A percentile compares a stretch with the other conserved stretches of the same genome.
phyloP scores from a whole-genome alignment of 371 early-diverging fungal species.

The Amoeboaphelidium occidentale region DNA sequence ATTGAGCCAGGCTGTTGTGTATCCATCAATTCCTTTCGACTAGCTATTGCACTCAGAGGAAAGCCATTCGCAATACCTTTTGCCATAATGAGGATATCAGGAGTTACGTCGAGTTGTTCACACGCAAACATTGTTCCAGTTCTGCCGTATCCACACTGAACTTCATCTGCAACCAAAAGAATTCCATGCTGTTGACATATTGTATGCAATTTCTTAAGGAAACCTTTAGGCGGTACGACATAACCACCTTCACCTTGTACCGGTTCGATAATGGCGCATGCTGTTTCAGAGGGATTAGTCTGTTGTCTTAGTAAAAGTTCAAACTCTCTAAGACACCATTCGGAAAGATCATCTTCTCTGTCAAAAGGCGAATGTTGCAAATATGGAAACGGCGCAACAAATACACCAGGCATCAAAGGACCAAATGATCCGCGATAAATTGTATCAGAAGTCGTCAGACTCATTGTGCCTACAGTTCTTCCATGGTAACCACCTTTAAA shows the following conservation, averaged over 20 bases:
- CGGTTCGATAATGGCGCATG: constrained; percentile 52
- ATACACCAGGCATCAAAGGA: constrained; percentile 29
- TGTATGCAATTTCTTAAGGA: constrained; percentile 32
- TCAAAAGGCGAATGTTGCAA: no score
- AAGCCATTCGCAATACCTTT: constrained; percentile 27
- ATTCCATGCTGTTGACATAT: constrained; percentile 33
- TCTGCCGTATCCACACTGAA: constrained; percentile 60
- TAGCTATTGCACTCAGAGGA: constrained; percentile 21
- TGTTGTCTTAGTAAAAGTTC: background rate
- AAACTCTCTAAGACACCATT: background rate
- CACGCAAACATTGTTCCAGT: constrained; percentile 24
- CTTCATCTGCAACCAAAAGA: constrained; percentile 55
- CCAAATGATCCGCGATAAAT: constrained; percentile 21
- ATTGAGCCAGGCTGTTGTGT: background rate
- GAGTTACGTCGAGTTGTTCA: constrained; percentile 8
- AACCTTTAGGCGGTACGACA: constrained; percentile 29
- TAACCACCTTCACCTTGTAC: constrained; percentile 69
- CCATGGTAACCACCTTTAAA: constrained; percentile 19
- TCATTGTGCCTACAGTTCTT: constrained; percentile 29
- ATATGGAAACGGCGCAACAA: constrained; percentile 25
- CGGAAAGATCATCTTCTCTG: background rate
- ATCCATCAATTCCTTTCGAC: constrained; percentile 19
- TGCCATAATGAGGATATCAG: constrained; percentile 28
- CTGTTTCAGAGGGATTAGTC: constrained; percentile 5
- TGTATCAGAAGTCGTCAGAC: constrained; percentile 27